Conservation (phyloP, 768 basidiomycete genomes). For the Collybia sordida region DNA sequence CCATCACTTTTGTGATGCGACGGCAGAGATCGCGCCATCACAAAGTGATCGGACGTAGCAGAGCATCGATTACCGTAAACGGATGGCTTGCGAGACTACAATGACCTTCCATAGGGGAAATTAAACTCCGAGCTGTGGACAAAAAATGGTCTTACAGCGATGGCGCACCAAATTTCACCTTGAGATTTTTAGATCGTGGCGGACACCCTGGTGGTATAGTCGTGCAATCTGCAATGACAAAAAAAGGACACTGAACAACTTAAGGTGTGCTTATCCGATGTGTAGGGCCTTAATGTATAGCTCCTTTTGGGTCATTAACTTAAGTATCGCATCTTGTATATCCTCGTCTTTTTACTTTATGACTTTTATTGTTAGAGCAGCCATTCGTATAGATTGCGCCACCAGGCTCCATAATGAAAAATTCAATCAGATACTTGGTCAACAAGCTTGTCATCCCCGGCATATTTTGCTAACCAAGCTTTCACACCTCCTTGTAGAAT, state of each 20-base stretch:
- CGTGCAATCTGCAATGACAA: constrained; percentile 14
- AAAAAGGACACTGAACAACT: constrained; percentile 10
- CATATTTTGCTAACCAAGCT: constrained; percentile 38
- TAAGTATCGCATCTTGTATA: no score
- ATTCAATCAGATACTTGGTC: constrained; percentile 11
- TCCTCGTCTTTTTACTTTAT: no score
- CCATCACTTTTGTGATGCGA: no score
- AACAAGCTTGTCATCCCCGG: constrained; percentile 25
- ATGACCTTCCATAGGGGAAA: neutral
- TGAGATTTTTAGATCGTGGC: neutral
- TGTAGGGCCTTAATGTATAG: constrained; percentile 1
- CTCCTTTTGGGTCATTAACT: no score
- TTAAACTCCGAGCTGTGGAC: constrained; percentile 5
- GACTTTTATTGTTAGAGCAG: no score
- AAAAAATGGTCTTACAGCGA: constrained; percentile 11
- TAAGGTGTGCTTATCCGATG: constrained; percentile 8
- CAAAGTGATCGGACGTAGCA: no score
- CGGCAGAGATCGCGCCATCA: no score
- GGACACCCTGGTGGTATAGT: neutral
- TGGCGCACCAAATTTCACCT: constrained; percentile 13
- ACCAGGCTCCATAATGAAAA: no score
- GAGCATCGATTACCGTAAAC: no score
- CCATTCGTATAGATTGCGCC: no score
- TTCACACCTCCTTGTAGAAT: constrained; percentile 44
- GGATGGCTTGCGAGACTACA: no score